These are phyloP conservation scores for Pichia deserticola DNA, from an alignment of 805 yeast species.

Conservation along the genomic window DNA sequence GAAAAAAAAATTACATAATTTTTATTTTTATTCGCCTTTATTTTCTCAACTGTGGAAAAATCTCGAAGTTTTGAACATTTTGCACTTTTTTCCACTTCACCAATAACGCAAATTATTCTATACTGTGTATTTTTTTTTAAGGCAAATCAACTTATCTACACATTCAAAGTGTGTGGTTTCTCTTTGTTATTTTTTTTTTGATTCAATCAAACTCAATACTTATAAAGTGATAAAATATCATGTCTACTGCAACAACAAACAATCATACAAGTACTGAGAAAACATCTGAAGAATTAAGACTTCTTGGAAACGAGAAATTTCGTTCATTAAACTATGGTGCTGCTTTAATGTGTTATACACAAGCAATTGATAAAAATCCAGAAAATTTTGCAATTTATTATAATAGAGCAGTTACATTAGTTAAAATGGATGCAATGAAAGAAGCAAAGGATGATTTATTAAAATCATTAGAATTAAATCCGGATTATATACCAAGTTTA, in stretches of 20 bases:
- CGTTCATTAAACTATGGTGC: conserved; percentile 21
- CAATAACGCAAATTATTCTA: no score
- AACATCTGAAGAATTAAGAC: conserved; percentile 15
- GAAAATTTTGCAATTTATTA: conserved; percentile 28
- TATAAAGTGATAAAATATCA: no score
- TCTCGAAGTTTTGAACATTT: no score
- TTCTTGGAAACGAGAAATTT: conserved; percentile 24
- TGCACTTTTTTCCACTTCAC: no score
- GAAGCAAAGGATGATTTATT: conserved; percentile 31
- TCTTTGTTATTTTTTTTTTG: no score
- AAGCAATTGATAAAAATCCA: conserved; percentile 30
- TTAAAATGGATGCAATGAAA: conserved; percentile 28
- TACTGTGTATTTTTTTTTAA: no score
- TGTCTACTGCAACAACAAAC: not conserved
- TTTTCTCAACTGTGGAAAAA: no score
- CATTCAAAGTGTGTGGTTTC: no score
- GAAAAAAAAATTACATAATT: no score
- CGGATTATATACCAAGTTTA: conserved; percentile 33
- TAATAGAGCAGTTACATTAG: conserved; percentile 35
- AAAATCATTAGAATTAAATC: conserved; percentile 26
- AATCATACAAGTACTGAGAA: not conserved
- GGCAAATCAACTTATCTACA: no score
- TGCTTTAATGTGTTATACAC: conserved; percentile 32
- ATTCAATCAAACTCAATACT: no score
- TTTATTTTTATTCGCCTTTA: no score